Conservation (phyloP, 768 basidiomycete genomes). For the Mycena epipterygia region DNA sequence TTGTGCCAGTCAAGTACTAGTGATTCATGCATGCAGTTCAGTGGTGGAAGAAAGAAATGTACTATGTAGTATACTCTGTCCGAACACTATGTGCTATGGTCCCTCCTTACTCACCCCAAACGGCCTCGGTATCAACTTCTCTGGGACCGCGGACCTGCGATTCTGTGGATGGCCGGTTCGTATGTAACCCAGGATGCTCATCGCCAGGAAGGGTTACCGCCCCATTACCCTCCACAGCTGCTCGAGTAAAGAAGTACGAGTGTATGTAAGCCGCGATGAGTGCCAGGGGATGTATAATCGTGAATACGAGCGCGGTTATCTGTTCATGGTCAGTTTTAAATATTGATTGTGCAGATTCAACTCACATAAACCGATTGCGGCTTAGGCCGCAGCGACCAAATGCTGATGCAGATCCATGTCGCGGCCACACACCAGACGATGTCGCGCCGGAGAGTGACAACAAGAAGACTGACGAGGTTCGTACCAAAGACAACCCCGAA, state of each 20-base stretch:
- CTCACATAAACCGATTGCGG: constrained; percentile 75
- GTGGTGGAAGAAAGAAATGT: not conserved
- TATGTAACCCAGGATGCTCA: constrained; percentile 43
- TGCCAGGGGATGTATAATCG: constrained; percentile 73
- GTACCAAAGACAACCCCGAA: constrained; percentile 76
- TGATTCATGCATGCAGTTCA: constrained; percentile 12
- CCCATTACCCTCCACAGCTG: constrained; percentile 7
- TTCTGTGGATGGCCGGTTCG: constrained; percentile 31
- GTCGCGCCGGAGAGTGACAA: constrained; percentile 71
- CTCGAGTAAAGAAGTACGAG: constrained; percentile 40
- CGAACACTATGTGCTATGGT: not conserved
- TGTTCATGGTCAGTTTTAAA: constrained; percentile 41
- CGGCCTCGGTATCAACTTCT: constrained; percentile 58
- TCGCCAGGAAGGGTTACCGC: constrained; percentile 43
- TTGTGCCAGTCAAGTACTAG: constrained; percentile 19
- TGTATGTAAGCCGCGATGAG: constrained; percentile 64
- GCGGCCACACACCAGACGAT: constrained; percentile 83
- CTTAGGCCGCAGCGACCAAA: constrained; percentile 74
- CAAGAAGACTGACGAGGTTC: constrained; percentile 70
- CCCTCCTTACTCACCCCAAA: constrained; percentile 47
- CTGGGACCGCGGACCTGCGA: constrained; percentile 45
- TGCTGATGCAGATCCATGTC: constrained; percentile 78
- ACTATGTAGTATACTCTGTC: not conserved
- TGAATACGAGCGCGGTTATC: constrained; percentile 75
- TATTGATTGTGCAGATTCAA: constrained; percentile 24